Evolutionary conservation across 176 grass and related monocot genomes (phyloP), one percentile per base, ranked within the genome.

Genomic region (Musa schizocarpa): DNA sequence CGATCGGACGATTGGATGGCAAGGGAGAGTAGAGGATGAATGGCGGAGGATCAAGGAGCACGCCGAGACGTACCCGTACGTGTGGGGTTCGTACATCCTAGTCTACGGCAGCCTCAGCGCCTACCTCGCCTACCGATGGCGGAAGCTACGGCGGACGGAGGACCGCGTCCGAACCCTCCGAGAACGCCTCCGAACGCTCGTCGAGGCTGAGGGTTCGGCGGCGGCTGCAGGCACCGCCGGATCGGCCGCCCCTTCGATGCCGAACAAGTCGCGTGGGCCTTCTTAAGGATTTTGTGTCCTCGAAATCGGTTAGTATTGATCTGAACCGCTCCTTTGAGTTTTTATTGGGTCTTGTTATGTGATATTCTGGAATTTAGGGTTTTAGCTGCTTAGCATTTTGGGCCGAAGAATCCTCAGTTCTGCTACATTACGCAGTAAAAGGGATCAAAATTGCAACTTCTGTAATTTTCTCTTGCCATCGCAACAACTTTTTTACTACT

Each of bases 11-110:
- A 4, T 19, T 9, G 48, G 68, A 26, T 80, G 86, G 82, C 77
- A 84, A 69, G 78, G 69, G 66, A 86, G 22, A 65, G n/a, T 89
- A 48, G 68, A 82, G 83, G 88, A 82, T 16, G 86, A 99, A 66
- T 99, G 82, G 80, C 16, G 76, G 72, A 86, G 63, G 80, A 87
- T 89, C 72, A 99, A 89, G 84, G 95, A 99, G 73, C 88, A 99
- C 76, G 95, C 95, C 19, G 86, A 99, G 90, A 89, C 90, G 20
- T 99, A 94, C 78, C 95, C 95, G 0, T 99, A 99, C 82, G 86
- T 94, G 0, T 99, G 95, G 90, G 86, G 90, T 11, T 99, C 95
- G 23, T 99, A 94, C 88, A 94, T 99, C 86, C 78, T 99, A 76
- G 95, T 99, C 72, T 94, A 94, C 84, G 82, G 88, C 74, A 84